Conservation (phyloP, 1,284 basidiomycete genomes). For the Ganoderma lucidum region DNA sequence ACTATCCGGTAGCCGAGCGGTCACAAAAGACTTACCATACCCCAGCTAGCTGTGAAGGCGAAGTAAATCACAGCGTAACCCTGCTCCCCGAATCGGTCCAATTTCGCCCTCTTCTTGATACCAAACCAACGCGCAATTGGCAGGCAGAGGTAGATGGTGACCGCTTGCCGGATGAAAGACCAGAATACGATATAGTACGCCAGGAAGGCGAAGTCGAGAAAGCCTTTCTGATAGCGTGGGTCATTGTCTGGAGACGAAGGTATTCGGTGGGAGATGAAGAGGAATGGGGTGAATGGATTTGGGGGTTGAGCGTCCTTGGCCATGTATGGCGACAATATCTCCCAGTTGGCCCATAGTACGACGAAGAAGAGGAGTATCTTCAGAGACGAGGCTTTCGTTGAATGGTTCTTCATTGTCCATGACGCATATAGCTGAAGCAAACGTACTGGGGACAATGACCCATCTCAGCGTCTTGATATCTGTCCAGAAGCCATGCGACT, state of each 20-base stretch:
- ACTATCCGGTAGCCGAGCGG: not conserved
- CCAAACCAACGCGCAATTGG: constrained; percentile 80
- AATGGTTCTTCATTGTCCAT: not conserved
- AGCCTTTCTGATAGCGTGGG: constrained; percentile 80
- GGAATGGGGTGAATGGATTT: constrained; percentile 82
- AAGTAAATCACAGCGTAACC: constrained; percentile 90
- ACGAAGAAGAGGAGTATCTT: constrained; percentile 79
- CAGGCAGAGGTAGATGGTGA: constrained; percentile 75
- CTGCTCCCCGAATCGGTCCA: constrained; percentile 91
- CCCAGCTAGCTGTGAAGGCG: constrained; percentile 73
- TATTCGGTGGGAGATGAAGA: constrained; percentile 80
- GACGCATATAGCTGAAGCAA: constrained; percentile 9
- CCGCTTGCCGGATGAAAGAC: constrained; percentile 87
- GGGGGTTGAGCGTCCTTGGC: constrained; percentile 47
- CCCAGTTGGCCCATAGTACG: constrained; percentile 80
- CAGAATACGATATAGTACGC: constrained; percentile 92
- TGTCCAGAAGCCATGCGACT: constrained; percentile 48
- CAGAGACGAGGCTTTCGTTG: constrained; percentile 66
- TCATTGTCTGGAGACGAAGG: constrained; percentile 61
- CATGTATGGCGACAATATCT: constrained; percentile 59
- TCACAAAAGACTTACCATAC: constrained; percentile 71
- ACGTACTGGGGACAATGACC: constrained; percentile 79
- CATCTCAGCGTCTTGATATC: constrained; percentile 67
- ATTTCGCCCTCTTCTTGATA: constrained; percentile 71
- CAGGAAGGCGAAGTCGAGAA: constrained; percentile 84